Evolutionary conservation across 495 filamentous ascomycete genomes (phyloP), one percentile per base, ranked within the genome.

Genomic region (Haplographium delicatum): DNA sequence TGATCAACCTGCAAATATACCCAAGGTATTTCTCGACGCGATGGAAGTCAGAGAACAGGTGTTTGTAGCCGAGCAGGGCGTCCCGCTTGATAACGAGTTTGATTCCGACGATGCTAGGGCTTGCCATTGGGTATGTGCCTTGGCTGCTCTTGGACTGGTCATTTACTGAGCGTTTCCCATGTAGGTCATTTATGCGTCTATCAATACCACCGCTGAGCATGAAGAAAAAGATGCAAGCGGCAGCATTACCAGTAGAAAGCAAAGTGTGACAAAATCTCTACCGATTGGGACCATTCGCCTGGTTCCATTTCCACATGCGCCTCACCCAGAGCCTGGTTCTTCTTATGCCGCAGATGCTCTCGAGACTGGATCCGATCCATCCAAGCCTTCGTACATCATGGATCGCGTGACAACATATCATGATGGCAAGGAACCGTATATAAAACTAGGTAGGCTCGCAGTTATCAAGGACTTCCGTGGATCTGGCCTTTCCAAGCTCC

Each of bases 371-470:
- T 44, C 41, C 13, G 10, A 50, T 33, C 2, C 40, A 46, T 19
- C 62, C 33, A 16, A 50, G 47, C 22, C 46, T 7, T 61, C 68
- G n/a, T 72, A 62, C 50, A 62, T 65, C 41, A 24, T 49, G 1
- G 71, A 74, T 55, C 59, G 65, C 9, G 50, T 62, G 0, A 81
- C 76, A 1, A 62, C 57, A 5, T 58, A 69, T 50, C 75, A 79
- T 61, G 70, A 83, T 65, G 72, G 68, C 11, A 56, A 72, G 28
- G 88, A 95, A 46, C 78, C 83, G 1, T 91, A 89, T 64, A 65
- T 91, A 45, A 89, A 89, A 62, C 66, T 95, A 1, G 86, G 88
- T 8, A 74, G 90, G 2, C 64, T 95, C n/a, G 85, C 88, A 0
- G 80, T 85, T 1, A 44, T 84, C 16, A 64, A 68, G 5, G 67